Base-by-base conservation (phyloP, 1,284 basidiomycete species). In the Malassezia restricta region DNA sequence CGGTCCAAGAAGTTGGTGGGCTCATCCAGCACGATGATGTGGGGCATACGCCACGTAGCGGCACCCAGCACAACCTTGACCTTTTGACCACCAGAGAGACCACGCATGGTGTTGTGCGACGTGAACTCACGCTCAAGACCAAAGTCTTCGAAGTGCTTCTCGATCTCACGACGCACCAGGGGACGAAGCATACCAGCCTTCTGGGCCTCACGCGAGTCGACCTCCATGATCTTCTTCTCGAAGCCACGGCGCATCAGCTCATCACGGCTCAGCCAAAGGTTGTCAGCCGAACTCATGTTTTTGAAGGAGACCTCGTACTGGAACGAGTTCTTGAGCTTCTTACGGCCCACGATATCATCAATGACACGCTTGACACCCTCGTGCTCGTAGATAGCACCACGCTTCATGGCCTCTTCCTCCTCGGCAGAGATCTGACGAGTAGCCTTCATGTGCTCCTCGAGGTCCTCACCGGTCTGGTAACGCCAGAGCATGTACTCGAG, bases 401-500 rank as follows among this genome's bases (percentile, higher is more conserved):
- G 64, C 70, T 73, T 73, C 68, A 65, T 65, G 37, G 53, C 52
- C 45, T 56, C 56, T 54, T 61, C 37, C 61, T 73, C 70, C 58
- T 63, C 70, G 41, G 59, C 57, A 35, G 62, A 51, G 48, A 73
- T 57, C 57, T 60, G 50, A 40, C 63, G 64, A 47, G 57, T 61
- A 44, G 60, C 47, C 64, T 73, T 73, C 56, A 71, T 59, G 61
- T 68, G 63, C 65, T 73, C 70, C 62, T 73, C 70, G 31, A 71
- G 62, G 56, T 73, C 70, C 62, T 73, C 70, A 61, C 70, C 70
- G 39, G 70, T 73, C 67, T 73, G 70, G 70, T 73, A 73, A 43
- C 70, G 70, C 70, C 70, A 73, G 49, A 71, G 67, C 70, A 73
- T 73, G 68, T 73, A 73, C 62, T 73, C 70, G 41, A 73, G 61